These are phyloP conservation scores for Pseudogymnoascus sp. DNA, from an alignment of 2,329 filamentous ascomycete species.

Conservation along the genomic window DNA sequence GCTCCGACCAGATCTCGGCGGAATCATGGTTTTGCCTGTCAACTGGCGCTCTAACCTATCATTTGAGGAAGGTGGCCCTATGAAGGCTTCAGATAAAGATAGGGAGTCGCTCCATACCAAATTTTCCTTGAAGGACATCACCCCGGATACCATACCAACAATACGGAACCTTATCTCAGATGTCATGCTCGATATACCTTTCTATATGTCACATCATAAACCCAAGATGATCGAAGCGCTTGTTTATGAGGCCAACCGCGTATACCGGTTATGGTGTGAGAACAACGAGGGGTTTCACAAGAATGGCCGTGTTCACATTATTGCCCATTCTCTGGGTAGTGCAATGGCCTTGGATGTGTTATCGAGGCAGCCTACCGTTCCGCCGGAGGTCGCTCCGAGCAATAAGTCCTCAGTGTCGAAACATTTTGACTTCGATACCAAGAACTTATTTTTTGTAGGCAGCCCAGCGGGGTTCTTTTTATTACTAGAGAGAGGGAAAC, in stretches of 20 bases:
- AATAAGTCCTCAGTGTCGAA: slow-evolving; percentile 38
- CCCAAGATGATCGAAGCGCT: slow-evolving; percentile 88
- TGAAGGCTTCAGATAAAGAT: slow-evolving; percentile 43
- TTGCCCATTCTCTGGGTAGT: slow-evolving; percentile 88
- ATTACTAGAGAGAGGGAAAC: slow-evolving; percentile 62
- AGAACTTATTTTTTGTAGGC: slow-evolving; percentile 79
- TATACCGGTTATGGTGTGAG: slow-evolving; percentile 90
- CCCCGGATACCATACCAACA: slow-evolving; percentile 79
- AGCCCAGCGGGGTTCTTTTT: slow-evolving; percentile 92
- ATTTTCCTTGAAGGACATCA: slow-evolving; percentile 79
- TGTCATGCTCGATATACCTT: slow-evolving; percentile 97
- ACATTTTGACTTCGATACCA: slow-evolving; percentile 86
- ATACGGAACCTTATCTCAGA: slow-evolving; percentile 93
- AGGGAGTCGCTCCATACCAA: slow-evolving; percentile 38
- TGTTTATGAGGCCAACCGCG: slow-evolving; percentile 81
- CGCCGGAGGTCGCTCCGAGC: slow-evolving; percentile 44
- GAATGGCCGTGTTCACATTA: slow-evolving; percentile 77
- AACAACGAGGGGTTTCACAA: slow-evolving; percentile 85
- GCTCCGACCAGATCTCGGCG: slow-evolving; percentile 69
- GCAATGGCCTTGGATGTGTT: slow-evolving; percentile 92
- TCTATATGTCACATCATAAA: slow-evolving; percentile 95
- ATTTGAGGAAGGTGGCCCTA: slow-evolving; percentile 69
- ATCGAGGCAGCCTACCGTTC: slow-evolving; percentile 72
- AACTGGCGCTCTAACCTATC: slow-evolving; percentile 90
- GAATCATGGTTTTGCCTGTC: slow-evolving; percentile 86